Evolutionary conservation across 345 rosid species (phyloP).

Genomic region (Anacardium occidentale): DNA sequence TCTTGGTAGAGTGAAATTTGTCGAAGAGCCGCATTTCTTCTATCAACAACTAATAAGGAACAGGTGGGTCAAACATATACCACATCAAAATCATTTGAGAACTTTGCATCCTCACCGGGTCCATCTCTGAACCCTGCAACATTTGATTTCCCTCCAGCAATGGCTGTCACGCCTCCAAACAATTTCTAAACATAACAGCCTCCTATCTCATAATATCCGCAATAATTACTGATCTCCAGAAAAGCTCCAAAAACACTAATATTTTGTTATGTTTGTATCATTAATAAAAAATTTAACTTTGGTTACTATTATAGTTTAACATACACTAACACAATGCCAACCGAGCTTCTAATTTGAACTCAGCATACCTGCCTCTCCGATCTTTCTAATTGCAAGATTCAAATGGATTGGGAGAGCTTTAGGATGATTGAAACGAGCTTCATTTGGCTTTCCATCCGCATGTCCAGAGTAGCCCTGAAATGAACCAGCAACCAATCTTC

Average conservation of each 20-base stretch:
- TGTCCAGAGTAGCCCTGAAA: conserved; percentile 96
- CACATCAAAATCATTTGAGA: conserved; percentile 92
- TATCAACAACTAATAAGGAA: conserved; percentile 81
- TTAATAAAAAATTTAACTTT: too few species aligned
- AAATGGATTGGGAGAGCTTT: conserved; percentile 79
- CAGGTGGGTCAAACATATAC: conserved; percentile 82
- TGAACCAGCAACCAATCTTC: conserved; percentile 94
- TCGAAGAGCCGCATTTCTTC: conserved; percentile 99
- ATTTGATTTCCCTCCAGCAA: conserved; percentile 95
- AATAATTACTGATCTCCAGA: not conserved
- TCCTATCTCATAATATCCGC: not conserved
- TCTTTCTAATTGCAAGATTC: conserved; percentile 91
- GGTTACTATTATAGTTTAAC: not conserved
- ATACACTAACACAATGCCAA: not conserved
- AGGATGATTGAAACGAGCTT: conserved; percentile 95
- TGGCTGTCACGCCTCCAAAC: conserved; percentile 88
- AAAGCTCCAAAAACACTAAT: conserved; percentile 11
- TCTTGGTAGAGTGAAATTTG: conserved; percentile 85
- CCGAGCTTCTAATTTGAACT: conserved; percentile 6
- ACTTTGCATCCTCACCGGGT: conserved; percentile 96
- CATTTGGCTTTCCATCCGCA: conserved; percentile 90
- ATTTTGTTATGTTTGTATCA: too few species aligned
- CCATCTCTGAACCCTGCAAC: conserved; percentile 92
- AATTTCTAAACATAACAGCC: conserved; percentile 17
- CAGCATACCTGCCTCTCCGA: conserved; percentile 74